These are phyloP conservation scores for Rhynchosporium graminicola DNA, from an alignment of 2,329 filamentous ascomycete species.

Conservation along the genomic window DNA sequence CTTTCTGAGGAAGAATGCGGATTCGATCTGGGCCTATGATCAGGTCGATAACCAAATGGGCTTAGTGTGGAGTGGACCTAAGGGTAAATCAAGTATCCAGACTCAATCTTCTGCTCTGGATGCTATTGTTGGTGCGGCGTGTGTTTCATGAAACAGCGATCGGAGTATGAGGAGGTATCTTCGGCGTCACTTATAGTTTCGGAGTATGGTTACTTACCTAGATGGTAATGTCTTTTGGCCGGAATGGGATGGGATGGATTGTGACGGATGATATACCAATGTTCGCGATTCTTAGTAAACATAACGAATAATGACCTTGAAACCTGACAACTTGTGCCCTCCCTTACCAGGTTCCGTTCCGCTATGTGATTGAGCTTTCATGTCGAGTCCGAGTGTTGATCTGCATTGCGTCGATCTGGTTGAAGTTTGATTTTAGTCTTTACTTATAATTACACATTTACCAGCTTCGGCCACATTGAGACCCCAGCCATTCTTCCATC, in stretches of 20 bases:
- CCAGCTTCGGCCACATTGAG: too few relatives aligned
- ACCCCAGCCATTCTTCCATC: too few relatives aligned
- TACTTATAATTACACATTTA: too few relatives aligned
- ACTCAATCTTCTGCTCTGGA: slow-evolving; percentile 69
- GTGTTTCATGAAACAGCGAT: slow-evolving; percentile 24
- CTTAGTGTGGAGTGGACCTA: slow-evolving; percentile 66
- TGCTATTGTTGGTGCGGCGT: slow-evolving; percentile 60
- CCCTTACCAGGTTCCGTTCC: neutral
- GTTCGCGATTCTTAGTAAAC: slow-evolving; percentile 3
- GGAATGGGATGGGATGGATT: neutral
- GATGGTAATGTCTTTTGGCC: slow-evolving; percentile 20
- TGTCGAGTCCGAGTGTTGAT: too few relatives aligned
- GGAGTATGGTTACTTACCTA: slow-evolving; percentile 10
- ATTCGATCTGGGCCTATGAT: slow-evolving; percentile 64
- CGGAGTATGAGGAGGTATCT: neutral
- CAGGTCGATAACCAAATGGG: slow-evolving; percentile 57
- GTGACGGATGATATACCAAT: slow-evolving; percentile 17
- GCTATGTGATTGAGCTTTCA: too few relatives aligned
- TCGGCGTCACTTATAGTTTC: slow-evolving; percentile 8
- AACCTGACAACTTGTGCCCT: neutral
- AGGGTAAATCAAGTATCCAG: slow-evolving; percentile 53
- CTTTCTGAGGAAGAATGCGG: slow-evolving; percentile 62
- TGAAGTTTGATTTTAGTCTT: too few relatives aligned
- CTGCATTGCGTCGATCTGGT: too few relatives aligned
- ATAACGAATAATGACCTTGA: slow-evolving; percentile 16